Conservation (phyloP, 2,329 filamentous ascomycete species). For the Chaetomium sp. region DNA sequence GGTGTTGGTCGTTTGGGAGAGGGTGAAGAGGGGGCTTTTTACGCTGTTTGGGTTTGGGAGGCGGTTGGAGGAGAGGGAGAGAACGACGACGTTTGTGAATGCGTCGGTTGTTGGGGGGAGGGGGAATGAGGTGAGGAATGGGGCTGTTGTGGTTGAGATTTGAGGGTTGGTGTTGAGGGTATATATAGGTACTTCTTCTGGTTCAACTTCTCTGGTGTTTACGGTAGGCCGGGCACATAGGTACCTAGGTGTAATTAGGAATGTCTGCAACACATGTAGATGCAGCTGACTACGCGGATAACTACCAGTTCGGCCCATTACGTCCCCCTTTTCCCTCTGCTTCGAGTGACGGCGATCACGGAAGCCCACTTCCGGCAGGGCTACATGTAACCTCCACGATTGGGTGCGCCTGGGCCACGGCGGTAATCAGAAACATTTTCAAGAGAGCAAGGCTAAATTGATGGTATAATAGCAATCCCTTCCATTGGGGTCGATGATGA, state of each 20-base stretch:
- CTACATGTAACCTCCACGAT: too few relatives aligned
- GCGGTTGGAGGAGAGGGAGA: neutral
- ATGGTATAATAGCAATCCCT: neutral
- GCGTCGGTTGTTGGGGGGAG: slow-evolving; percentile 11
- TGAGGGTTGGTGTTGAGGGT: neutral
- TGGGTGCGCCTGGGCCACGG: too few relatives aligned
- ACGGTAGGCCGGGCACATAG: too few relatives aligned
- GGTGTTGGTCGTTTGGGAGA: neutral
- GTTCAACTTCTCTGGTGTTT: neutral
- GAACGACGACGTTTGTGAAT: slow-evolving; percentile 15
- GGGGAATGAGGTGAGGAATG: neutral
- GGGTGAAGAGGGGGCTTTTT: neutral
- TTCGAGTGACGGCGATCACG: too few relatives aligned
- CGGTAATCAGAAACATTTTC: neutral
- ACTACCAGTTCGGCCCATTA: too few relatives aligned
- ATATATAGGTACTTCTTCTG: neutral
- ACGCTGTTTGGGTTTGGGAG: neutral
- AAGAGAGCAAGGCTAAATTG: neutral
- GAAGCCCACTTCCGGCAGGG: too few relatives aligned
- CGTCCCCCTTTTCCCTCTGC: too few relatives aligned
- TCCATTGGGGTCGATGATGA: neutral
- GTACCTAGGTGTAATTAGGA: too few relatives aligned
- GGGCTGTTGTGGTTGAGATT: slow-evolving; percentile 10
- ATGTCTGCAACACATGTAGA: too few relatives aligned
- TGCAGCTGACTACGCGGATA: too few relatives aligned